phyloP scores from a whole-genome alignment of 177 flowering plant genomes.

The Vitis hybrid region DNA sequence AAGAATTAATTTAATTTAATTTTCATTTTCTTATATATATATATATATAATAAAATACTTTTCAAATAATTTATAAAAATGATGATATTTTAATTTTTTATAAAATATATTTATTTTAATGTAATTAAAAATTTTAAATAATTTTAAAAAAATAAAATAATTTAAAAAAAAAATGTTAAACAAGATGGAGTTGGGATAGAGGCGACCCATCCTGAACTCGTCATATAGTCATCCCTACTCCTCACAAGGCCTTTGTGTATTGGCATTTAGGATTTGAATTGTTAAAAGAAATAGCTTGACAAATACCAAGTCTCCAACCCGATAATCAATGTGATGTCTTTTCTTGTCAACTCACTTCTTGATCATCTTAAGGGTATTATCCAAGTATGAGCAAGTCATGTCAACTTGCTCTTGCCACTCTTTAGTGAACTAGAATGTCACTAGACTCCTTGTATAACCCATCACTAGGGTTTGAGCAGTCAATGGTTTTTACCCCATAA shows the following conservation, averaged over 20 bases:
- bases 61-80: too few species aligned
- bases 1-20: too few species aligned
- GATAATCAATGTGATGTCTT: background rate
- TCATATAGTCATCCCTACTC: too few species aligned
- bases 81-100: too few species aligned
- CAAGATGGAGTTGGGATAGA: too few species aligned
- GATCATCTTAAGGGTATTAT: conserved; percentile 1
- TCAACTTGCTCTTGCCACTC: background rate
- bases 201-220: too few species aligned
- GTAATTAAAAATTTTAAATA: too few species aligned
- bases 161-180: too few species aligned
- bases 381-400: background rate
- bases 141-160: too few species aligned
- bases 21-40: too few species aligned
- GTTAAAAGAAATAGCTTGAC: background rate
- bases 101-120: too few species aligned
- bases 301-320: conserved; percentile 7
- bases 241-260: background rate
- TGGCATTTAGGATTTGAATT: background rate
- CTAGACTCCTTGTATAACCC: background rate
- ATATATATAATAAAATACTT: too few species aligned
- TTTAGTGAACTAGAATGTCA: background rate
- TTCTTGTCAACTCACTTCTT: conserved; percentile 11
- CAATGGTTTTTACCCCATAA: conserved; percentile 2
- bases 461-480: background rate